These are phyloP conservation scores for Mucor lusitanicus DNA, from an alignment of 371 early-diverging fungal genomes.

Conservation along the genomic window DNA sequence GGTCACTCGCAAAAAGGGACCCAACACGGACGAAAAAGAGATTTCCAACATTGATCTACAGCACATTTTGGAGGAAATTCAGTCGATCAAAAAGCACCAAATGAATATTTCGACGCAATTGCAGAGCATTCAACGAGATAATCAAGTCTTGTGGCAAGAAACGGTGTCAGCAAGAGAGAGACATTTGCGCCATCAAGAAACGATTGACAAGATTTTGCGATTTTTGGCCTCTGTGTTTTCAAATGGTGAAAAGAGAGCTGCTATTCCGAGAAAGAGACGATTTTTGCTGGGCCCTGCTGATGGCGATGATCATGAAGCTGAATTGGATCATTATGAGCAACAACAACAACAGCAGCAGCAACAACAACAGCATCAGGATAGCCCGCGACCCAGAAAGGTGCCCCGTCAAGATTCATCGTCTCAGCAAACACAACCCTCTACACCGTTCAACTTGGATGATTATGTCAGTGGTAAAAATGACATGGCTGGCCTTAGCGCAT, in stretches of 20 bases:
- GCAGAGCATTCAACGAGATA: slow-evolving; percentile 84
- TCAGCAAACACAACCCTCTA: slow-evolving; percentile 1
- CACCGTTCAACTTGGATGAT: slow-evolving; percentile 24
- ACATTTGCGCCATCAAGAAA: slow-evolving; percentile 85
- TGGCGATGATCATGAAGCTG: slow-evolving; percentile 14
- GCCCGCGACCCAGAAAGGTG: slow-evolving; percentile 13
- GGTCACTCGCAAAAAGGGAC: slow-evolving; percentile 54
- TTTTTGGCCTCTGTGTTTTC: slow-evolving; percentile 83
- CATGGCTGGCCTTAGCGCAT: background rate
- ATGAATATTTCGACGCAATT: slow-evolving; percentile 82
- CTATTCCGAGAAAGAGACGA: slow-evolving; percentile 50
- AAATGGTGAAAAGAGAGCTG: slow-evolving; percentile 51
- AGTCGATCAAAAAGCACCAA: slow-evolving; percentile 89
- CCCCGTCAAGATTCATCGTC: background rate
- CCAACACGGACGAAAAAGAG: slow-evolving; percentile 48
- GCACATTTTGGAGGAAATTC: slow-evolving; percentile 77
- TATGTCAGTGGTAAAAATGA: slow-evolving; percentile 22
- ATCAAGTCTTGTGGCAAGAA: slow-evolving; percentile 88
- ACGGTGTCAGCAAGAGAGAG: slow-evolving; percentile 73
- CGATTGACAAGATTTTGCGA: slow-evolving; percentile 87
- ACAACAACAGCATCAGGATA: background rate
- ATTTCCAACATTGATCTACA: slow-evolving; percentile 53
- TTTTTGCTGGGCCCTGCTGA: slow-evolving; percentile 38
- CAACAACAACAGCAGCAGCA: background rate
- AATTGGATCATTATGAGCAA: slow-evolving; percentile 3